Evolutionary conservation across 345 rosid species (phyloP), one percentile per base, ranked within the genome.

Genomic region (Hibiscus trionum): DNA sequence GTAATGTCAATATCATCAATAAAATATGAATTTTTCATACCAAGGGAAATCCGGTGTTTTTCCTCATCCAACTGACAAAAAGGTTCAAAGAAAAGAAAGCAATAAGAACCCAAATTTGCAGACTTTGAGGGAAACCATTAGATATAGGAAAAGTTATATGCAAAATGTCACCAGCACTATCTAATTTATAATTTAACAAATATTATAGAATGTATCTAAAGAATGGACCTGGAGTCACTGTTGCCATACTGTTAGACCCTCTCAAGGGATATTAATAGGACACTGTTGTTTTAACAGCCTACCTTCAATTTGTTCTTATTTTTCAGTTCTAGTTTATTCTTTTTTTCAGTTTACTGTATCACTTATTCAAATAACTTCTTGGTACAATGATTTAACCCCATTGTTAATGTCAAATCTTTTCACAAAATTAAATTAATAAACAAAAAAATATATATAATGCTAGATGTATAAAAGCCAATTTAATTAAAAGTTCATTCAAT

Each of bases 11-110:
- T 73, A 49, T 69, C 85, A 71, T 77, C 77, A 24, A 15, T 70
- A 33, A 82, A 66, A 78, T 83, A 86, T 53, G 95, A 86, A 56
- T 70, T 77, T 82, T 92, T 95, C 97, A 92, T 88, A 66, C 97
- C 93, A 16, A 92, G 94, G 59, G 99, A 89, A 77, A 92, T 84
- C 65, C 98, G 86, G 10, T 57, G 88, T 75, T 83, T 90, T 80
- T 87, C 97, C 82, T 81, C 84, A 55, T 90, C 93, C 77, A 95
- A 80, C 99, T 95, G 77, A 33, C 21, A 62, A 66, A 70, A 75
- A 63, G 69, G 4, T 70, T 47, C n/a, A 17, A 76, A 16, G 39
- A 73, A 17, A 46, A 50, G 24, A 21, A 59, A 76, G 67, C 77
- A 74, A 39, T 59, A 39, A 62, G 61, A 50, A 53, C 14, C 24